phyloP scores from a whole-genome alignment of 495 filamentous ascomycete genomes.

The Xanthoparmelia taractica region DNA sequence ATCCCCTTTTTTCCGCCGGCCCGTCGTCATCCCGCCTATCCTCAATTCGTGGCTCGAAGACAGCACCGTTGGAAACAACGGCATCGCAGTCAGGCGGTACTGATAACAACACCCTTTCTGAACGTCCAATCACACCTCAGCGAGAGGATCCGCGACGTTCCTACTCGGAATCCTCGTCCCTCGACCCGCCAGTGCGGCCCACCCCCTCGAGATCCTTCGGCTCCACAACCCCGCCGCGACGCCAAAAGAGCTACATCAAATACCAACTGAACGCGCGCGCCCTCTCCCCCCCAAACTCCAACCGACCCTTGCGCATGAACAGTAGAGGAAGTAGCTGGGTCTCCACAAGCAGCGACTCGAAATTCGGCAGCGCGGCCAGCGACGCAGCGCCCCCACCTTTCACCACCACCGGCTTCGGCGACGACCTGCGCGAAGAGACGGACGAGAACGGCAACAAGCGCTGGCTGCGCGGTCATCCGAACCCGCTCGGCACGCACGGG shows the following conservation, averaged over 20 bases:
- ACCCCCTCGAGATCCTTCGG: conserved; percentile 2
- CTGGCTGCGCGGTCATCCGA: conserved; percentile 9
- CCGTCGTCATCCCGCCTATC: conserved; percentile 16
- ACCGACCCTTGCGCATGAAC: conserved; percentile 8
- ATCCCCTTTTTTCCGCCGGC: conserved; percentile 20
- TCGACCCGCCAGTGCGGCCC: conserved; percentile 9
- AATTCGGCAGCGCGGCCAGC: conserved; percentile 14
- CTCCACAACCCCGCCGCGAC: not conserved
- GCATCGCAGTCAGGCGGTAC: not conserved
- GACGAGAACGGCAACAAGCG: conserved; percentile 13
- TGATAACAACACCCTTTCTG: not conserved
- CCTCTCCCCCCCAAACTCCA: conserved; percentile 9
- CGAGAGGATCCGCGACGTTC: conserved; percentile 3
- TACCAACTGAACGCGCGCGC: conserved; percentile 7
- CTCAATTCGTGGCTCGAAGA: conserved; percentile 2
- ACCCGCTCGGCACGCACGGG: conserved; percentile 10
- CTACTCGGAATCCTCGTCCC: conserved; percentile 15
- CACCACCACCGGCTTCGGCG: not conserved
- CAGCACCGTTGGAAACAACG: conserved; percentile 1
- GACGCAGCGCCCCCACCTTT: conserved; percentile 1
- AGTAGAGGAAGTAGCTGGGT: conserved; percentile 9
- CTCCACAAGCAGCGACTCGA: conserved; percentile 11
- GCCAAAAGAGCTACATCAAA: not conserved
- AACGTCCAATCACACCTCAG: not conserved
- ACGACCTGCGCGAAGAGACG: conserved; percentile 9